Evolutionary conservation across 768 basidiomycete genomes (phyloP).

Genomic region (Tylopilus rubrobrunneus): DNA sequence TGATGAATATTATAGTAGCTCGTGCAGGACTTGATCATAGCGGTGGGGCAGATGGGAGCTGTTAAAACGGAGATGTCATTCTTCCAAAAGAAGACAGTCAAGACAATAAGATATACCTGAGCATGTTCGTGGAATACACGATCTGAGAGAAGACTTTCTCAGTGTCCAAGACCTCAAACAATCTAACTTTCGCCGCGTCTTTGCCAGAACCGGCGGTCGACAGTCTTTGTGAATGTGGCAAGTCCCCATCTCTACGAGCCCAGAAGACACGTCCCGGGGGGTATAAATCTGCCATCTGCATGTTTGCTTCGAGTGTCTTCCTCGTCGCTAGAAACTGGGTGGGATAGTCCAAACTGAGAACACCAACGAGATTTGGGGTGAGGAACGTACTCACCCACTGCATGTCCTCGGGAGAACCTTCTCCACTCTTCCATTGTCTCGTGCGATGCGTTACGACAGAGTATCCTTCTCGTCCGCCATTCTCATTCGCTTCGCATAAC

Average conservation of each 20-base stretch:
- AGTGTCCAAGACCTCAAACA: constrained; percentile 76
- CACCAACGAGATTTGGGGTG: not conserved
- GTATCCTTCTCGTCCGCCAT: constrained; percentile 37
- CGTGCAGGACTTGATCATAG: constrained; percentile 73
- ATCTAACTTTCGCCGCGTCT: constrained; percentile 50
- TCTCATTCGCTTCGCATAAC: constrained; percentile 69
- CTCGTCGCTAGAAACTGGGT: constrained; percentile 71
- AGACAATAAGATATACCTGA: constrained; percentile 47
- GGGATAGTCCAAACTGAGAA: not conserved
- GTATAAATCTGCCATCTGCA: constrained; percentile 68
- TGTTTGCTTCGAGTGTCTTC: constrained; percentile 83
- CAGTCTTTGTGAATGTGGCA: constrained; percentile 46
- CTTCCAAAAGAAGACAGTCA: not conserved
- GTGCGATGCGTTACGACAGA: constrained; percentile 43
- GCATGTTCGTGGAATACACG: constrained; percentile 79
- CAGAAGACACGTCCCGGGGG: constrained; percentile 78
- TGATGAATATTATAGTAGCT: constrained; percentile 44
- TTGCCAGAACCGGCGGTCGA: constrained; percentile 15
- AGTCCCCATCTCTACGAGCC: constrained; percentile 71
- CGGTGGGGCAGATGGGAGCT: constrained; percentile 79
- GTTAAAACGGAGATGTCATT: constrained; percentile 4
- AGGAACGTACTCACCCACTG: constrained; percentile 45
- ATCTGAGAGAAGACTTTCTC: constrained; percentile 78
- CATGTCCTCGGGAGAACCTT: constrained; percentile 46
- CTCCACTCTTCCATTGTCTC: constrained; percentile 59